Conservation (phyloP, 2,329 filamentous ascomycete genomes). For the Colletotrichum kahawae region DNA sequence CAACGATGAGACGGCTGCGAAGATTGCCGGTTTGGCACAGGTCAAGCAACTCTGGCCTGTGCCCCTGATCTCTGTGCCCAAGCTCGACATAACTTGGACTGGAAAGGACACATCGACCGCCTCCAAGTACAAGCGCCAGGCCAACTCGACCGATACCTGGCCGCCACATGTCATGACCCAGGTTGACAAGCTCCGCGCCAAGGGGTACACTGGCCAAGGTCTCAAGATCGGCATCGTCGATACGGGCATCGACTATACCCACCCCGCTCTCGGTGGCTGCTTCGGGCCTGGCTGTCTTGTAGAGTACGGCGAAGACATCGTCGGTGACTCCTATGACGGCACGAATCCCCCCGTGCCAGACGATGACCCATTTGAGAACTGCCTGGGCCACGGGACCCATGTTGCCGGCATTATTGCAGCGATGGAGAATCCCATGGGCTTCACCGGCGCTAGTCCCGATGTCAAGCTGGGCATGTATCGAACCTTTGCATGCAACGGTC, state of each 20-base stretch:
- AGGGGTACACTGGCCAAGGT: slow-evolving; percentile 54
- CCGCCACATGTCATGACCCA: slow-evolving; percentile 62
- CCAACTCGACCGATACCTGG: slow-evolving; percentile 39
- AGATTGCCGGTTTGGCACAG: slow-evolving; percentile 44
- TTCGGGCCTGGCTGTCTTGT: slow-evolving; percentile 52
- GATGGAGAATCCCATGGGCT: slow-evolving; percentile 37
- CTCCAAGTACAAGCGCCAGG: slow-evolving; percentile 2
- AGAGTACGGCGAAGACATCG: slow-evolving; percentile 46
- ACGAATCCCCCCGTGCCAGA: slow-evolving; percentile 36
- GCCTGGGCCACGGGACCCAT: slow-evolving; percentile 47
- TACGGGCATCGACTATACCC: slow-evolving; percentile 49
- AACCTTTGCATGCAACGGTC: slow-evolving; percentile 38
- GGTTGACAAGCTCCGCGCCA: slow-evolving; percentile 54
- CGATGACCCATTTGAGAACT: slow-evolving; percentile 42
- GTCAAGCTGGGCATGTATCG: slow-evolving; percentile 43
- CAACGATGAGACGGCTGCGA: slow-evolving; percentile 43
- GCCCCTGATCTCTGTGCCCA: slow-evolving; percentile 45
- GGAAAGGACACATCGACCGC: slow-evolving; percentile 26
- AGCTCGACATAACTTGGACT: slow-evolving; percentile 44
- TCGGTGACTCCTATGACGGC: slow-evolving; percentile 39
- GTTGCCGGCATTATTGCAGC: slow-evolving; percentile 51
- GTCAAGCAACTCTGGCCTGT: slow-evolving; percentile 58
- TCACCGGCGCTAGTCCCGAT: slow-evolving; percentile 43
- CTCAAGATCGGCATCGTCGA: slow-evolving; percentile 60
- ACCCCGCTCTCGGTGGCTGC: slow-evolving; percentile 51